Evolutionary conservation across 1,284 basidiomycete species (phyloP).

Genomic region (Austroboletus rostrupii): DNA sequence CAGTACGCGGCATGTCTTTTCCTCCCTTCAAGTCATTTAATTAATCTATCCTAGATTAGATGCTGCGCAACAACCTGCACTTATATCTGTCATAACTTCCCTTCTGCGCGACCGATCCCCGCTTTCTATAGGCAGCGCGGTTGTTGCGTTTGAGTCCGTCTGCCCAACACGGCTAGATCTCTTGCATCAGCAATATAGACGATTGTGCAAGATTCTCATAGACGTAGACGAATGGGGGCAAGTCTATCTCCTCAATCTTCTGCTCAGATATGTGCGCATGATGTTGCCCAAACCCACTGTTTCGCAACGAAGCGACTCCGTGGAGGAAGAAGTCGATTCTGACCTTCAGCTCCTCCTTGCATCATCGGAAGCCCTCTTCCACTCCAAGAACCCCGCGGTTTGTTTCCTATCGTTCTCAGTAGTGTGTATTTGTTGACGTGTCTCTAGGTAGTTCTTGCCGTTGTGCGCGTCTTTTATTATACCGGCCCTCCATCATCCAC

Average conservation of each 20-base stretch:
- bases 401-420: slow-evolving; percentile 18
- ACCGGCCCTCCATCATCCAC: slow-evolving; percentile 57
- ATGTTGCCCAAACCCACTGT: slow-evolving; percentile 76
- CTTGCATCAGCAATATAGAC: slow-evolving; percentile 85
- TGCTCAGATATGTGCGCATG: slow-evolving; percentile 78
- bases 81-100: slow-evolving; percentile 72
- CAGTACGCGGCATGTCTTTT: slow-evolving; percentile 48
- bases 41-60: slow-evolving; percentile 58
- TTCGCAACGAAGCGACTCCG: slow-evolving; percentile 27
- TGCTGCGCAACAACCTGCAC: slow-evolving; percentile 61
- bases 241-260: slow-evolving; percentile 72
- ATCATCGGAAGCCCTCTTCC: slow-evolving; percentile 72
- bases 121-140: slow-evolving; percentile 82
- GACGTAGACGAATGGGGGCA: slow-evolving; percentile 98
- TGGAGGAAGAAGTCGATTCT: slow-evolving; percentile 54
- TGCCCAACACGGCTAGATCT: slow-evolving; percentile 84
- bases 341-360: slow-evolving; percentile 79
- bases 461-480: slow-evolving; percentile 71
- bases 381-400: slow-evolving; percentile 84
- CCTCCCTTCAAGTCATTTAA: neutral
- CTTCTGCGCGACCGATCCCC: slow-evolving; percentile 84
- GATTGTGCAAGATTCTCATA: slow-evolving; percentile 77
- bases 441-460: slow-evolving; percentile 74
- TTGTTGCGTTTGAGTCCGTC: slow-evolving; percentile 80
- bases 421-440: neutral